phyloP scores from a whole-genome alignment of 768 basidiomycete genomes.

The Strobilomyces confusus region DNA sequence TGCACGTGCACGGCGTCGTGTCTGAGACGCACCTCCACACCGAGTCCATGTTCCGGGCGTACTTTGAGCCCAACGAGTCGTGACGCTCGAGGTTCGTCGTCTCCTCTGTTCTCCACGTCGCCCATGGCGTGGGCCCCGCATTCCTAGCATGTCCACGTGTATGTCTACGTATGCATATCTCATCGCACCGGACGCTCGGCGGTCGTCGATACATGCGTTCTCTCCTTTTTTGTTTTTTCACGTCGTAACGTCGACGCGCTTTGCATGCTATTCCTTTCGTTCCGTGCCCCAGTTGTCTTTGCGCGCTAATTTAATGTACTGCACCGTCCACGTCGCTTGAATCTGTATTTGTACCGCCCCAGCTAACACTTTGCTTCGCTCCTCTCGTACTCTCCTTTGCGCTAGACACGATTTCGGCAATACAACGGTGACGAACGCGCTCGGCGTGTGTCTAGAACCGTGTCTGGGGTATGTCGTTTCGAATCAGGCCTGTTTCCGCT shows the following conservation, averaged over 20 bases:
- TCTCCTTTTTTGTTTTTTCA: neutral
- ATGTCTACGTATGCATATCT: conserved; percentile 14
- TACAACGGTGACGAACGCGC: neutral
- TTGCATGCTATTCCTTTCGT: neutral
- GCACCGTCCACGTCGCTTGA: neutral
- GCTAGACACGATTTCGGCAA: conserved; percentile 5
- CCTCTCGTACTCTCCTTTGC: neutral
- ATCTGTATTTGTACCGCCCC: conserved; percentile 21
- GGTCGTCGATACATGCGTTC: neutral
- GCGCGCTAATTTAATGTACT: conserved; percentile 22
- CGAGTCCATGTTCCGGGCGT: conserved; percentile 89
- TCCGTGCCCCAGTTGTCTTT: neutral
- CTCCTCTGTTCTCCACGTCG: neutral
- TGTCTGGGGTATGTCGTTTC: neutral
- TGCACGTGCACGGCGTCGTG: conserved; percentile 89
- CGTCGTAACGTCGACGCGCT: conserved; percentile 1
- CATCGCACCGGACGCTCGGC: conserved; percentile 3
- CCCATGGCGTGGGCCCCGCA: neutral
- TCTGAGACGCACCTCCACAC: conserved; percentile 62
- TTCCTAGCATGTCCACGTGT: neutral
- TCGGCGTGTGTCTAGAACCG: neutral
- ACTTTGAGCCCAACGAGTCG: conserved; percentile 71
- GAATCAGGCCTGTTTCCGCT: conserved; percentile 60
- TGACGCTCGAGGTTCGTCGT: conserved; percentile 10
- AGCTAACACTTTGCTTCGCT: neutral